Conservation (phyloP, 2,329 filamentous ascomycete species). For the Ascomycota sp. region DNA sequence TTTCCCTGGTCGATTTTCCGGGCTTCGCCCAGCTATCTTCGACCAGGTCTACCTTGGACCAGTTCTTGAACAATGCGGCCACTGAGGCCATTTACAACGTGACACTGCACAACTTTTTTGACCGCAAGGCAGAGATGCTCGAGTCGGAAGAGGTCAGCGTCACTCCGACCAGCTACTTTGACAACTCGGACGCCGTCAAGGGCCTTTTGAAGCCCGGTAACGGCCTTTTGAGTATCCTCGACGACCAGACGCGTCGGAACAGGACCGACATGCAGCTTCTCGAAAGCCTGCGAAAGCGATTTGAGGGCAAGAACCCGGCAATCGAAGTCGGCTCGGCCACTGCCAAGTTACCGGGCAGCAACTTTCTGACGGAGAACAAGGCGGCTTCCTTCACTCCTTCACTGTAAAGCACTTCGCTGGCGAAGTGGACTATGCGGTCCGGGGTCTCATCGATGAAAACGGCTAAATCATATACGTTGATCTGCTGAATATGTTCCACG, state of each 20-base stretch:
- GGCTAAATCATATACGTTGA: constrained; percentile 91
- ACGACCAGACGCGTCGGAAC: constrained; percentile 83
- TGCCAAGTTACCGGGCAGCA: constrained; percentile 64
- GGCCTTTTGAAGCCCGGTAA: constrained; percentile 84
- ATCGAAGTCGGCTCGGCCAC: constrained; percentile 62
- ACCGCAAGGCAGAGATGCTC: constrained; percentile 77
- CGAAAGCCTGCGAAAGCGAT: constrained; percentile 78
- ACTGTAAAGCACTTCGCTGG: constrained; percentile 90
- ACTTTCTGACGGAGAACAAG: constrained; percentile 69
- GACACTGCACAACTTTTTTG: constrained; percentile 88
- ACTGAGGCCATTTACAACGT: constrained; percentile 85
- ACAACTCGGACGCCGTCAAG: constrained; percentile 87
- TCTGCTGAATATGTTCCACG: constrained; percentile 80
- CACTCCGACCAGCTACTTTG: constrained; percentile 85
- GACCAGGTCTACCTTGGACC: constrained; percentile 72
- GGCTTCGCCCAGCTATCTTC: constrained; percentile 74
- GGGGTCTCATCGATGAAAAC: constrained; percentile 81
- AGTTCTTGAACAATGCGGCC: constrained; percentile 85
- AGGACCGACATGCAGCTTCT: constrained; percentile 77
- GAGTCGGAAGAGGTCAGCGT: constrained; percentile 88
- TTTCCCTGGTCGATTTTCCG: constrained; percentile 91
- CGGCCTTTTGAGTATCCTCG: constrained; percentile 78
- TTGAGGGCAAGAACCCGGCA: constrained; percentile 82
- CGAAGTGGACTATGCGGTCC: constrained; percentile 83
- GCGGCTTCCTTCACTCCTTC: constrained; percentile 73